These are phyloP conservation scores for Nemania diffusa DNA, from an alignment of 2,329 filamentous ascomycete genomes.

Conservation along the genomic window DNA sequence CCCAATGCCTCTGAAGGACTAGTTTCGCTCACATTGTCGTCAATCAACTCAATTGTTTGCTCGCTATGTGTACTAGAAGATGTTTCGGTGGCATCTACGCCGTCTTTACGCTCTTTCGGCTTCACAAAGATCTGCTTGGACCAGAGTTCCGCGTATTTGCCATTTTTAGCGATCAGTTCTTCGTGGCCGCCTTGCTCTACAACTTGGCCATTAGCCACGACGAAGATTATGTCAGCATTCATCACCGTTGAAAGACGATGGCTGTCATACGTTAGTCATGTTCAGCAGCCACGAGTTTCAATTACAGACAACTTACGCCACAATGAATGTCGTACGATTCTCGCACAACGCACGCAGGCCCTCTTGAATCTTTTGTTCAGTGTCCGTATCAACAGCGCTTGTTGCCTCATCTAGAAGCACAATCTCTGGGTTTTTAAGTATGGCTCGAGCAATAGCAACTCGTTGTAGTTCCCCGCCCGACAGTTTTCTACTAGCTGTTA, in stretches of 20 bases:
- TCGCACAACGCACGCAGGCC: conserved; percentile 68
- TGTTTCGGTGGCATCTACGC: conserved; percentile 35
- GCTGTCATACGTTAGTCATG: conserved; percentile 50
- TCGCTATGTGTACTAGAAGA: conserved; percentile 23
- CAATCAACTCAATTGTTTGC: conserved; percentile 34
- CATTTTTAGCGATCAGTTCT: conserved; percentile 65
- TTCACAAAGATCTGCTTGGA: conserved; percentile 68
- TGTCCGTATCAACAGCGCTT: conserved; percentile 78
- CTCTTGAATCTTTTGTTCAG: conserved; percentile 73
- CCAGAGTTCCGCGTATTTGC: conserved; percentile 74
- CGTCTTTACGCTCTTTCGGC: conserved; percentile 55
- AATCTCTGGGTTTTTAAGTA: conserved; percentile 78
- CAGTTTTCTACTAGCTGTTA: conserved; percentile 59
- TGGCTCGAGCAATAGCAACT: conserved; percentile 74
- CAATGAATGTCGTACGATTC: conserved; percentile 73
- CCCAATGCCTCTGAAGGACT: conserved; percentile 28
- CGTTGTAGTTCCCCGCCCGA: conserved; percentile 75
- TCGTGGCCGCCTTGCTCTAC: conserved; percentile 72
- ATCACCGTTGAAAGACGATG: conserved; percentile 78
- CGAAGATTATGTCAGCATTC: conserved; percentile 74
- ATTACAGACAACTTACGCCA: conserved; percentile 60
- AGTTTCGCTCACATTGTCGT: conserved; percentile 32
- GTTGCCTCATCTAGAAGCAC: conserved; percentile 84
- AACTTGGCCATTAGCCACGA: conserved; percentile 70
- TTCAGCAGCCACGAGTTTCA: background rate